These are phyloP conservation scores for Scutellaria galericulata DNA, from an alignment of 257 asterid species.

Conservation along the genomic window DNA sequence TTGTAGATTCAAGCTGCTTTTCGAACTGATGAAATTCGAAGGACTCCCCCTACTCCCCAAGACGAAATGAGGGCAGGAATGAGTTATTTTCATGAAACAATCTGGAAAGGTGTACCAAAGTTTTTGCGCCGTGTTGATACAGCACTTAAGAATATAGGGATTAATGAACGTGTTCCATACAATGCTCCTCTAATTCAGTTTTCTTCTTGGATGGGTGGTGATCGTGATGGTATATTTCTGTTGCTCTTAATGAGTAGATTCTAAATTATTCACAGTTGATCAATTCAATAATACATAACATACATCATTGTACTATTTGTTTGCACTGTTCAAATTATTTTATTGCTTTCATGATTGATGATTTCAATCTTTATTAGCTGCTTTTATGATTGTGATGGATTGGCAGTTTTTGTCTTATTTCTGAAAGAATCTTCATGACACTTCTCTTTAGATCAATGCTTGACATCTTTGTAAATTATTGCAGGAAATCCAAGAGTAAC, in stretches of 20 bases:
- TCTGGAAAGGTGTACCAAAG: constrained; percentile 65
- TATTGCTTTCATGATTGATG: too few relatives aligned
- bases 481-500: constrained; percentile 69
- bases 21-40: constrained; percentile 65
- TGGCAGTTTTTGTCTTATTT: not conserved
- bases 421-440: not conserved
- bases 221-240: constrained; percentile 53
- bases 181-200: constrained; percentile 68
- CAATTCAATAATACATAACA: too few relatives aligned
- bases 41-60: constrained; percentile 64
- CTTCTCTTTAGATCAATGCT: not conserved
- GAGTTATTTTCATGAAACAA: constrained; percentile 65
- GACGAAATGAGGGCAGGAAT: constrained; percentile 72
- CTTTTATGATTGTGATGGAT: not conserved
- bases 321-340: too few relatives aligned
- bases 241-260: not conserved
- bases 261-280: too few relatives aligned
- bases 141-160: constrained; percentile 62
- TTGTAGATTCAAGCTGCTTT: constrained; percentile 66
- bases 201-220: constrained; percentile 73
- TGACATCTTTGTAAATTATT: not conserved
- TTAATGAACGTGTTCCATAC: constrained; percentile 60
- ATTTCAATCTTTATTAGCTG: too few relatives aligned
- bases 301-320: not conserved
- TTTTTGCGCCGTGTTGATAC: constrained; percentile 67